phyloP scores from a whole-genome alignment of 1,284 basidiomycete species.

The Puccinia coronata region DNA sequence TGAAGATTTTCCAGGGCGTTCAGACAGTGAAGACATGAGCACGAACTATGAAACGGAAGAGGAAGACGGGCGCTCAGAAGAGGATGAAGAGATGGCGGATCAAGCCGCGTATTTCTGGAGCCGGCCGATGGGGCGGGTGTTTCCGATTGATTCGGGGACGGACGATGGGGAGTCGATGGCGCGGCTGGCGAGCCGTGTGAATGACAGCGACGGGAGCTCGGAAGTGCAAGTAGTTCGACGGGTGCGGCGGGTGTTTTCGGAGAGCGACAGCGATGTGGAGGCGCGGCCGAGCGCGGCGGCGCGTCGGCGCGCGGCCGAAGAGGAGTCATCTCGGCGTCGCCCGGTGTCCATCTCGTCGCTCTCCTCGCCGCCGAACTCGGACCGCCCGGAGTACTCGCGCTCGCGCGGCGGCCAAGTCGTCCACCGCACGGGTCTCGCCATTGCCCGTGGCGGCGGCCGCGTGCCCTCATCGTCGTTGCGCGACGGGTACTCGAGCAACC shows the following conservation, averaged over 20 bases:
- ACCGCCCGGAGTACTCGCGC: neutral
- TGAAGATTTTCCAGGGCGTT: neutral
- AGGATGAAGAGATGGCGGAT: too few relatives aligned
- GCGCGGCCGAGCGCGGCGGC: neutral
- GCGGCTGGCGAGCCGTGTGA: constrained; percentile 8
- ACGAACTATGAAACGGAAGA: constrained; percentile 15
- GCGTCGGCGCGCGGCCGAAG: neutral
- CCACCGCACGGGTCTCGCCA: neutral
- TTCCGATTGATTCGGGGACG: too few relatives aligned
- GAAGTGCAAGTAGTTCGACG: constrained; percentile 8
- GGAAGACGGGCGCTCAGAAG: neutral
- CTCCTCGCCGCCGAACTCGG: neutral
- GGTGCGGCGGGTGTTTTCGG: neutral
- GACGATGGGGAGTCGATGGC: constrained; percentile 21
- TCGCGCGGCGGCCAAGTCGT: neutral
- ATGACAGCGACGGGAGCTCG: neutral
- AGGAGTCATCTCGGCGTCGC: neutral
- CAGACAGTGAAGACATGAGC: constrained; percentile 24
- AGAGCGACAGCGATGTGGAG: constrained; percentile 9
- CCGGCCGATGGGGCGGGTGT: too few relatives aligned
- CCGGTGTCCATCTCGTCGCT: neutral
- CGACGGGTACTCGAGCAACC: neutral
- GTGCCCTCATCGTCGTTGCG: neutral
- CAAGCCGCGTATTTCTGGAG: too few relatives aligned
- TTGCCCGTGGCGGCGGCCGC: neutral